Evolutionary conservation across 2,329 filamentous ascomycete genomes (phyloP).

Genomic region (Verticillium alfalfae): DNA sequence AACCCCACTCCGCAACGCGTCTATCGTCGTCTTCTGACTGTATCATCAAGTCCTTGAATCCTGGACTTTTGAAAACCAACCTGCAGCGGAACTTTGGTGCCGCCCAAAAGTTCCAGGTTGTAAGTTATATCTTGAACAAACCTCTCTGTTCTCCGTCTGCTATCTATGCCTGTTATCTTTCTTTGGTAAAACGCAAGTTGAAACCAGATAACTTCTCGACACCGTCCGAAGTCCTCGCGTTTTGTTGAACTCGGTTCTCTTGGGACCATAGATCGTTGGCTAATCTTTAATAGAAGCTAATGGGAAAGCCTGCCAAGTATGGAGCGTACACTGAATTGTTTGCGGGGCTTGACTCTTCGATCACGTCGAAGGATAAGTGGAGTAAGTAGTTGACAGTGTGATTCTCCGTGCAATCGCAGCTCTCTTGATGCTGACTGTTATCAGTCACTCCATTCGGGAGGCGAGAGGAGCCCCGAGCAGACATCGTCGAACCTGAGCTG

Average conservation of each 20-base stretch:
- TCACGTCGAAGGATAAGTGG: slow-evolving; percentile 21
- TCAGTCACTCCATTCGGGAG: slow-evolving; percentile 7
- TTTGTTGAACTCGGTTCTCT: no score
- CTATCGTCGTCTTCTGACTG: neutral
- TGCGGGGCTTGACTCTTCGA: slow-evolving; percentile 28
- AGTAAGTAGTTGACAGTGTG: neutral
- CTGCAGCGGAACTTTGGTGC: slow-evolving; percentile 5
- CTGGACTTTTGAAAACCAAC: slow-evolving; percentile 7
- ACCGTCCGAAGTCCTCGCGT: no score
- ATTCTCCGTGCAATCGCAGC: neutral
- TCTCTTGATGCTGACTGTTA: neutral
- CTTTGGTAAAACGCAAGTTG: no score
- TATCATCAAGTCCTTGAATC: slow-evolving; percentile 1
- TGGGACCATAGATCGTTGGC: no score
- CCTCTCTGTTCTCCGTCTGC: no score
- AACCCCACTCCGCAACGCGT: neutral
- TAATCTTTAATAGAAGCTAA: neutral
- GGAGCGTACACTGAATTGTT: slow-evolving; percentile 38
- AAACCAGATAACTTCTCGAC: no score
- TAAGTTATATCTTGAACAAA: neutral
- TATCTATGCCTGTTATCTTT: no score
- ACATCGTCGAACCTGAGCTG: slow-evolving; percentile 3
- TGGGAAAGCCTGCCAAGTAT: slow-evolving; percentile 7
- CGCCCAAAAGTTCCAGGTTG: neutral
- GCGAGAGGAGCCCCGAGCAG: slow-evolving; percentile 1